These are phyloP conservation scores for Globisporangium splendens DNA, from an alignment of 352 stramenopile species.

Conservation along the genomic window DNA sequence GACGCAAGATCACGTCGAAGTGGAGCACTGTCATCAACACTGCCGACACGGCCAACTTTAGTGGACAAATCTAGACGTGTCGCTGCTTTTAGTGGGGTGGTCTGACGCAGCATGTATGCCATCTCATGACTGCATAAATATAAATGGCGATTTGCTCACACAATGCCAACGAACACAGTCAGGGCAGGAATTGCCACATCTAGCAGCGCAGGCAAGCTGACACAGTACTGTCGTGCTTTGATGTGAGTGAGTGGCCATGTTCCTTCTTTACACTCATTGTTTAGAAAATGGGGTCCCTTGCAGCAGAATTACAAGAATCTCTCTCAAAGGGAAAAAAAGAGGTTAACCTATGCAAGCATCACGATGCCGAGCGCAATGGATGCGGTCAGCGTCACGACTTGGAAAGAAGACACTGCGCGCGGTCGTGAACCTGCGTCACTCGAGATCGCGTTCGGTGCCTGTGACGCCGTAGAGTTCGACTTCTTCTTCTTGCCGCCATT, in stretches of 20 bases:
- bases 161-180: not conserved
- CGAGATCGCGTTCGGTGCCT: not conserved
- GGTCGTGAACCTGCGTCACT: not conserved
- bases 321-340: not conserved
- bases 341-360: conserved; percentile 6
- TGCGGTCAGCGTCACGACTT: conserved; percentile 9
- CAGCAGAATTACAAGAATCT: not conserved
- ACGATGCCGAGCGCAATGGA: conserved; percentile 2
- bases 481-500: conserved; percentile 44
- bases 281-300: too few species aligned
- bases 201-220: too few species aligned
- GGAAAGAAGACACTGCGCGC: conserved; percentile 1
- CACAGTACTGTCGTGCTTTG: too few species aligned
- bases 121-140: conserved; percentile 1
- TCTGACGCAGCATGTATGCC: not conserved
- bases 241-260: too few species aligned
- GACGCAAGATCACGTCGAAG: conserved; percentile 96
- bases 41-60: conserved; percentile 68
- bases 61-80: conserved; percentile 46
- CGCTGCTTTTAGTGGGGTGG: not conserved
- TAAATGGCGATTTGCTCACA: conserved; percentile 2
- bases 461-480: conserved; percentile 4
- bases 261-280: too few species aligned
- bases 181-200: too few species aligned
- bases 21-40: conserved; percentile 72